These are phyloP conservation scores for Vaccinium corymbosum DNA, from an alignment of 148 eudicot genomes.

Conservation along the genomic window DNA sequence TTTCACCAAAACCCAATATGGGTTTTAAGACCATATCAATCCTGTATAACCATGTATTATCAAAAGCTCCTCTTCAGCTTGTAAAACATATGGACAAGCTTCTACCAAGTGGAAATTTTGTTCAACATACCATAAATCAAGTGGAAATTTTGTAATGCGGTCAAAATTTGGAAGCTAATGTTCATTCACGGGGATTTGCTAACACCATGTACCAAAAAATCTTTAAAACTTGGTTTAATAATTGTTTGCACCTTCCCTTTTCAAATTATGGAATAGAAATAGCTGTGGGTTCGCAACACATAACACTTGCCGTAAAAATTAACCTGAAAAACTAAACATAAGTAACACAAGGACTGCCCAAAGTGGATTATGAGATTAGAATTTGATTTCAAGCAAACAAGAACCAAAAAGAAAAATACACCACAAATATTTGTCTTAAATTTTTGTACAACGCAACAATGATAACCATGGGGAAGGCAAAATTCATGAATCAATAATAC, in stretches of 20 bases:
- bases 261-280: background rate
- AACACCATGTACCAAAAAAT: background rate
- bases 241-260: background rate
- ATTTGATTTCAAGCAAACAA: background rate
- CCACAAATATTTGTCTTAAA: background rate
- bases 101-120: background rate
- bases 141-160: background rate
- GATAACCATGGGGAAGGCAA: background rate
- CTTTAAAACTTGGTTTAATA: background rate
- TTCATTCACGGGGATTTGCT: background rate
- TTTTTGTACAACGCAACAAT: background rate
- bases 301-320: background rate
- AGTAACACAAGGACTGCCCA: background rate
- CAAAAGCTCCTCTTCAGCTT: background rate
- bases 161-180: background rate
- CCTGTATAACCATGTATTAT: background rate
- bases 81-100: background rate
- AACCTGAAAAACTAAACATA: background rate
- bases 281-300: background rate
- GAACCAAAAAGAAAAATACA: background rate
- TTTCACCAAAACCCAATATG: background rate
- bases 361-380: background rate
- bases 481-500: too few species aligned
- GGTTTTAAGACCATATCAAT: background rate
- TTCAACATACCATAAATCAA: background rate